Conservation (phyloP, 495 filamentous ascomycete genomes). For the Daldinia loculata region DNA sequence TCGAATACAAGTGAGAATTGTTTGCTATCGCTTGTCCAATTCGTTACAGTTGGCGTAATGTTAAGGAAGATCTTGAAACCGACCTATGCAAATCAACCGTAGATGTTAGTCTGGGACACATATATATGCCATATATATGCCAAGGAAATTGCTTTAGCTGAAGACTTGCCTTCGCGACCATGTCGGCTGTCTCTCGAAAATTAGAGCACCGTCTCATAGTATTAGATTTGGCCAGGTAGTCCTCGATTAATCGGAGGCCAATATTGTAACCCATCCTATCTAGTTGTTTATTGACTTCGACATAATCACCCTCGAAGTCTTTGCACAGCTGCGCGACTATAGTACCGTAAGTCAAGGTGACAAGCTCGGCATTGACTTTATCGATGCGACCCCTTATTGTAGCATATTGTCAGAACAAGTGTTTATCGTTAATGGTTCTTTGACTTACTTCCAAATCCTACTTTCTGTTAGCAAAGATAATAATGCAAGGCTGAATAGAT, state of each 20-base stretch:
- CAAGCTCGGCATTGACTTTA: slow-evolving; percentile 87
- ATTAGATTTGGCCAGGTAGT: slow-evolving; percentile 94
- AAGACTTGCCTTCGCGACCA: slow-evolving; percentile 82
- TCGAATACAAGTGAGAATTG: slow-evolving; percentile 96
- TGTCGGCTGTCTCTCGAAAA: slow-evolving; percentile 94
- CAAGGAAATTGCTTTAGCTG: slow-evolving; percentile 7
- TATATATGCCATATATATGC: neutral
- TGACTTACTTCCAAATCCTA: slow-evolving; percentile 96
- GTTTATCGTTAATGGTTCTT: neutral
- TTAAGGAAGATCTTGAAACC: slow-evolving; percentile 99
- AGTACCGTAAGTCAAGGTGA: slow-evolving; percentile 96
- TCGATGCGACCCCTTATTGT: slow-evolving; percentile 67
- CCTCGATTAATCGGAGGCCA: slow-evolving; percentile 93
- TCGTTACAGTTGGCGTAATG: slow-evolving; percentile 92
- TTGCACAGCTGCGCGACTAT: slow-evolving; percentile 96
- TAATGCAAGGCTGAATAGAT: neutral
- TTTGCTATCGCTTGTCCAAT: slow-evolving; percentile 95
- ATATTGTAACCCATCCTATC: slow-evolving; percentile 99
- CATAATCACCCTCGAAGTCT: slow-evolving; percentile 92
- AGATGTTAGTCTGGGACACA: slow-evolving; percentile 7
- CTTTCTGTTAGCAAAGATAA: slow-evolving; percentile 42
- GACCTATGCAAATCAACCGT: slow-evolving; percentile 62
- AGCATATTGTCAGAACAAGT: slow-evolving; percentile 20
- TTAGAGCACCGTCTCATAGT: slow-evolving; percentile 84
- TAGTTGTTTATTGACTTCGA: slow-evolving; percentile 93